Conservation (phyloP, 257 asterid species). For the Solanum medicagineum region DNA sequence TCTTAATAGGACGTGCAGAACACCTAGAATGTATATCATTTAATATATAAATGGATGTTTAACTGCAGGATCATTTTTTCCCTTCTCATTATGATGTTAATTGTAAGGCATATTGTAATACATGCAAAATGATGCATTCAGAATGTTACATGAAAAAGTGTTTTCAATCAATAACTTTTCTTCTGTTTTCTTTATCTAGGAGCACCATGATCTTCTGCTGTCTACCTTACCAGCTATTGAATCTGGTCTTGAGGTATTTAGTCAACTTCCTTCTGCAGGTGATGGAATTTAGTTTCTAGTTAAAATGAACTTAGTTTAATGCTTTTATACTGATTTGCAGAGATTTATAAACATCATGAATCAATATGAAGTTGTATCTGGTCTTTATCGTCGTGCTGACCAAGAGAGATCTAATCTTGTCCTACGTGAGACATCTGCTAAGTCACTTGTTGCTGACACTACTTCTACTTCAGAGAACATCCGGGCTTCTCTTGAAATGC, state of each 20-base stretch:
- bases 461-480: conserved; percentile 55
- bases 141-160: background rate
- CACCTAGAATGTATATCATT: background rate
- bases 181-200: conserved; percentile 37
- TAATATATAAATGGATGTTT: background rate
- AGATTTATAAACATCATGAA: conserved; percentile 52
- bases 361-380: conserved; percentile 72
- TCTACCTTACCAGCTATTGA: conserved; percentile 78
- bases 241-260: conserved; percentile 78
- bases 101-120: background rate
- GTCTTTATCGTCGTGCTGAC: conserved; percentile 64
- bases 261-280: conserved; percentile 7
- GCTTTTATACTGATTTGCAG: conserved; percentile 35
- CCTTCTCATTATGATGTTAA: background rate
- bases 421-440: conserved; percentile 70
- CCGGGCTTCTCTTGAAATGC: conserved; percentile 59
- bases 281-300: conserved; percentile 9
- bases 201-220: conserved; percentile 85
- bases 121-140: background rate
- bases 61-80: background rate
- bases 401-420: conserved; percentile 70
- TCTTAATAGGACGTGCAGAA: background rate
- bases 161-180: background rate
- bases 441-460: conserved; percentile 69
- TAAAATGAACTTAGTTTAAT: conserved; percentile 7